Evolutionary conservation across 2,329 filamentous ascomycete genomes (phyloP).

Genomic region (Cladosporium oxysporum): DNA sequence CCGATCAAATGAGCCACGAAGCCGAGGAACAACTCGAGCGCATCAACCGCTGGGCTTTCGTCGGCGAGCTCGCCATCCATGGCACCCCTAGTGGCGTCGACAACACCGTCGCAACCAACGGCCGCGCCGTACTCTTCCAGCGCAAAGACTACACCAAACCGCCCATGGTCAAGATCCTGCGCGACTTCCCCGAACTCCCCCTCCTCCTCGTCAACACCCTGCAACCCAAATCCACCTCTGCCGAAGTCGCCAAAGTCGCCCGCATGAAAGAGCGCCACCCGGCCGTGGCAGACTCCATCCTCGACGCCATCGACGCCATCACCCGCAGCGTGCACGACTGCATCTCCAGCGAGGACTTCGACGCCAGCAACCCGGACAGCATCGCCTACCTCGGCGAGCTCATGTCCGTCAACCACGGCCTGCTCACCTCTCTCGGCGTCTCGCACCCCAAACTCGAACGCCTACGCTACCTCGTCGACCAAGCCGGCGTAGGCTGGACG

Average conservation of each 20-base stretch:
- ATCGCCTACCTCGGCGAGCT: conserved; percentile 80
- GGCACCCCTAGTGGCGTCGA: conserved; percentile 96
- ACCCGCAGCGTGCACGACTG: conserved; percentile 59
- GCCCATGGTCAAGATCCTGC: conserved; percentile 73
- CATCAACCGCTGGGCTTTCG: conserved; percentile 97
- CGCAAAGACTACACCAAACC: conserved; percentile 71
- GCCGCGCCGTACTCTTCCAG: conserved; percentile 91
- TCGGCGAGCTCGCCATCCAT: conserved; percentile 95
- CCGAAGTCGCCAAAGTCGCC: conserved; percentile 84
- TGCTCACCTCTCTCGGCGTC: conserved; percentile 87
- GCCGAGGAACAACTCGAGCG: conserved; percentile 88
- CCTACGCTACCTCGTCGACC: conserved; percentile 86
- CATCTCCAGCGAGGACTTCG: conserved; percentile 62
- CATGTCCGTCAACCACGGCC: conserved; percentile 90
- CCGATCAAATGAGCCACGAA: conserved; percentile 84
- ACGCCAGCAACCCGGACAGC: conserved; percentile 62
- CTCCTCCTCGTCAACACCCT: conserved; percentile 87
- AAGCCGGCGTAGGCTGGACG: conserved; percentile 90
- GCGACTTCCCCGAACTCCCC: conserved; percentile 88
- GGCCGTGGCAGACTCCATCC: conserved; percentile 73
- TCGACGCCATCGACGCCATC: conserved; percentile 81
- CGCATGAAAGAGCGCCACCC: conserved; percentile 71
- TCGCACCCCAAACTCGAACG: conserved; percentile 92
- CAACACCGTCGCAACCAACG: conserved; percentile 91
- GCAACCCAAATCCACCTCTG: conserved; percentile 80